Conservation (phyloP, 169 alveolate genomes). For the Babesia ovis region DNA sequence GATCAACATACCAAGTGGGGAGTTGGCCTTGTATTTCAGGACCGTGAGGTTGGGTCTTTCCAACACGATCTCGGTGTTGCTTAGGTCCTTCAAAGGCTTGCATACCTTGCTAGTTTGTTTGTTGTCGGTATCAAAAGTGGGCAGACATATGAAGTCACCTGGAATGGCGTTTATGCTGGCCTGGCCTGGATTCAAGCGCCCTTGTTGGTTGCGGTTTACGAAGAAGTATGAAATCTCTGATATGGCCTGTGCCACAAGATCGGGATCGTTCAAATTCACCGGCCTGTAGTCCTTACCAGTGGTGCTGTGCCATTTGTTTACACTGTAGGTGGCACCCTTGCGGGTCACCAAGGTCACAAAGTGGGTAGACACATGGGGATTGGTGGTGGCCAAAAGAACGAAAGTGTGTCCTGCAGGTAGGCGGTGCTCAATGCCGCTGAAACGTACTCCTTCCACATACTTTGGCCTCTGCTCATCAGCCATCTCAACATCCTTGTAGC, state of each 20-base stretch:
- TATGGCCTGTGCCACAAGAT: background rate
- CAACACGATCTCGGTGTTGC: conserved; percentile 24
- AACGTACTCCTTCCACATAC: conserved; percentile 8
- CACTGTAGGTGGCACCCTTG: background rate
- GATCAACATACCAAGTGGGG: conserved; percentile 17
- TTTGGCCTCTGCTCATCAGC: background rate
- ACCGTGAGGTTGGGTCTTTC: conserved; percentile 11
- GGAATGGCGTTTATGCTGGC: background rate
- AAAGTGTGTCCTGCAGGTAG: conserved; percentile 10
- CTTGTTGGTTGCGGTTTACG: background rate
- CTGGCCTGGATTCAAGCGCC: background rate
- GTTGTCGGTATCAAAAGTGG: background rate
- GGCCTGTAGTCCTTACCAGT: conserved; percentile 1
- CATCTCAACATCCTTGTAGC: conserved; percentile 19
- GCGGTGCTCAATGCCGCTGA: conserved; percentile 12
- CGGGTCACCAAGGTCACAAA: conserved; percentile 23
- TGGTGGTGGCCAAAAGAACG: conserved; percentile 13
- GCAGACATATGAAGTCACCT: conserved; percentile 26
- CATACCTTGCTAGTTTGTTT: background rate
- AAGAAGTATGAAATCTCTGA: conserved; percentile 1
- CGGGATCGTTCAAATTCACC: background rate
- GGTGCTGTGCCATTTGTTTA: conserved; percentile 10
- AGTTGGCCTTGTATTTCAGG: conserved; percentile 5
- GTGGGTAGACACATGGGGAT: background rate
- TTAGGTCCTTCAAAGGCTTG: conserved; percentile 29